Evolutionary conservation across 2,329 filamentous ascomycete genomes (phyloP), one percentile per base, ranked within the genome.

Genomic region (Corinectria fuckeliana): DNA sequence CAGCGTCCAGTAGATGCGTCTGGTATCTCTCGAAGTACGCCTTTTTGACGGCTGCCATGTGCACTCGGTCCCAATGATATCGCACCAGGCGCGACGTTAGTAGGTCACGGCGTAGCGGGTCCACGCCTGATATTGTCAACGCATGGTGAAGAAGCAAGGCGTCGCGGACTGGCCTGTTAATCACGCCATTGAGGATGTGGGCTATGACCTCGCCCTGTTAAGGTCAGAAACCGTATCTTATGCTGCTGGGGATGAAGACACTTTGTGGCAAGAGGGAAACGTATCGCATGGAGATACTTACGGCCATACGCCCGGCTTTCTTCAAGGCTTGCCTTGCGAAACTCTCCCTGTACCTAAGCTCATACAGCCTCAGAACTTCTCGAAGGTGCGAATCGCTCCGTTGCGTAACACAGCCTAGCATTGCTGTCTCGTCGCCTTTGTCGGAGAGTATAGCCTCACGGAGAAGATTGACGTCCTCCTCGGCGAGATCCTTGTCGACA

Each of bases 141-240:
- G 95, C 94, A 78, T 98, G 95, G 76, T 96, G 89, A 2, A 99
- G 82, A 3, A 98, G 88, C 34, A 97, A 84, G 3, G 94, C 92
- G 75, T 98, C 95, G 56, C 95, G 91, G 62, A 96, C 92, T 6
- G 95, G 93, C 58, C 91, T 91, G 79, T 98, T 98, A 79, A 98
- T 96, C 57, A 96, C 88, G 70, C 95, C 95, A 78, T 98, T 97
- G 71, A 99, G 89, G 68, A 98, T 92, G 76, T 98, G 95, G 0
- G 93, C 91, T 30, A 98, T 87, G 16, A 96, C 88, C 80, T 99
- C 95, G 64, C 95, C 95, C 93, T 97, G 4, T 16, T 8, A 14
- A 7, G 3, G n/a, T 16, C 4, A 34, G n/a, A 16, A 34, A n/a
- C n/a, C 16, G 14, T 6, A 34, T 16, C 32, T 34, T 34, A 7